Conservation (phyloP, 2,329 filamentous ascomycete genomes). For the Scolecobasidium constrictum region DNA sequence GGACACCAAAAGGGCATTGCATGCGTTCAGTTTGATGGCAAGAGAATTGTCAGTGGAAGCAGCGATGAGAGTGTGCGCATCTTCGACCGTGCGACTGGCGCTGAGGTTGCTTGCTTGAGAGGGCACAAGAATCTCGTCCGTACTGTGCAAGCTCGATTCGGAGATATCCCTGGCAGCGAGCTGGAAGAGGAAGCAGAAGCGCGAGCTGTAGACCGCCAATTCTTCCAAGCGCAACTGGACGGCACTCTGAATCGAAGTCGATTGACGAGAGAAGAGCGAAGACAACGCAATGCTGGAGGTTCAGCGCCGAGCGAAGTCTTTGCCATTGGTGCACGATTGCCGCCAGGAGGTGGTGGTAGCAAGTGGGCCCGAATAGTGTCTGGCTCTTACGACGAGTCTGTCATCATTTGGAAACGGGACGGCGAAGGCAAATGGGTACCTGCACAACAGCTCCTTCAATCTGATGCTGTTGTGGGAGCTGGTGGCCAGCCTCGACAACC, state of each 20-base stretch:
- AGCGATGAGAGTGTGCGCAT: conserved; percentile 95
- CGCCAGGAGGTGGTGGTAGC: conserved; percentile 81
- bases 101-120: conserved; percentile 79
- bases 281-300: conserved; percentile 56
- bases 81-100: conserved; percentile 74
- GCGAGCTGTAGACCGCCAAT: conserved; percentile 59
- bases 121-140: conserved; percentile 79
- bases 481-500: conserved; percentile 23
- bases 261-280: conserved; percentile 23
- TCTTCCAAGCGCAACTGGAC: conserved; percentile 46
- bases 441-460: conserved; percentile 63
- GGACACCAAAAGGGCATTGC: conserved; percentile 94
- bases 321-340: conserved; percentile 74
- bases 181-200: conserved; percentile 66
- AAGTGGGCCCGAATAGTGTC: conserved; percentile 91
- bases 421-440: conserved; percentile 76
- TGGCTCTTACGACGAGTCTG: conserved; percentile 89
- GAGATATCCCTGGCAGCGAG: conserved; percentile 70
- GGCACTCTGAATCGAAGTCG: conserved; percentile 27
- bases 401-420: conserved; percentile 89
- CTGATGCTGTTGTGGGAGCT: conserved; percentile 47
- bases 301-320: conserved; percentile 64
- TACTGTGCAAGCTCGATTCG: conserved; percentile 91
- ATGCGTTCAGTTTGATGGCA: conserved; percentile 91
- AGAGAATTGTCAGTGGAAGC: conserved; percentile 87